Evolutionary conservation across 192 early-diverging fungal genomes (phyloP), one percentile per base, ranked within the genome.

Genomic region (Coemansia sp.): DNA sequence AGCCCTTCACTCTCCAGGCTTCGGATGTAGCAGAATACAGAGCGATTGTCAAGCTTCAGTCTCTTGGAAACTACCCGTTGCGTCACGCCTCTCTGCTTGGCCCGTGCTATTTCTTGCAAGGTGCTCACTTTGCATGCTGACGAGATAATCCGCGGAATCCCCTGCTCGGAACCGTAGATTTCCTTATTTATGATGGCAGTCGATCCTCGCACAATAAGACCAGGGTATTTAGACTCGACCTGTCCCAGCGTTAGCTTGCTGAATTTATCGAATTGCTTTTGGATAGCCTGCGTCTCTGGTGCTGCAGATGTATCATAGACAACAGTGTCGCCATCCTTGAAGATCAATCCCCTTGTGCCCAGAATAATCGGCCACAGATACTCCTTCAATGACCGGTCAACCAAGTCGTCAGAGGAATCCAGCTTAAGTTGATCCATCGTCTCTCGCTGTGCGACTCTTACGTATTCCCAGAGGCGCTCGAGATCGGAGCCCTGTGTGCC

Each of bases 1-100:
- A 82, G 62, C 3, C 79, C 79, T 17, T 67, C 54, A 0, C 22
- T 8, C 38, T 72, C 79, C 10, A 82, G 53, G 7, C 52, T n/a
- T 57, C 66, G 75, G n/a, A 82, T 40, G n/a, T 36, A 82, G 57
- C 72, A 66, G 50, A 70, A 82, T 30, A 52, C 52, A 11, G 63
- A 62, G n/a, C 74, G 61, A 11, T 68, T 62, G 53, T 82, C 79
- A 2, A 82, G 20, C 2, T 25, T 17, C 38, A 70, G 23, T 1
- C 28, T 33, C 57, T 62, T 72, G 11, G 62, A 28, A 34, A 82
- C 31, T 27, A 38, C 20, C n/a, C 20, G 19, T 60, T 82, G 79
- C 1, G 74, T 69, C 33, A 76, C 20, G 19, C 79, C 79, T 33
- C 62, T 61, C 13, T 54, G 62, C 7, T 74, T 58, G 7, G 74